Conservation (phyloP, 805 yeast species). For the Pichia pseudocactophila region DNA sequence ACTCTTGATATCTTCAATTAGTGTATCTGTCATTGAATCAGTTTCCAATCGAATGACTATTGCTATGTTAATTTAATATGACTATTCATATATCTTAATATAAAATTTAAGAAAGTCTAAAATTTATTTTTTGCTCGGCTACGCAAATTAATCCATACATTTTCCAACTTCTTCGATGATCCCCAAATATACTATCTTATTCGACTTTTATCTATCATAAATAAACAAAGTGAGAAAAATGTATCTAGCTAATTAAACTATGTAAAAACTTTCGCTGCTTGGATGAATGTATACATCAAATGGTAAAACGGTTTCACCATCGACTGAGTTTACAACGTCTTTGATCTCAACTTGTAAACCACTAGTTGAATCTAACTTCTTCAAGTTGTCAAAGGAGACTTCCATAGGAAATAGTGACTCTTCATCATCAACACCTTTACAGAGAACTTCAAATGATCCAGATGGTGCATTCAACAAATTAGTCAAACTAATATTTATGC, state of each 20-base stretch:
- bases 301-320: slow-evolving; percentile 41
- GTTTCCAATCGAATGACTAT: too few species aligned
- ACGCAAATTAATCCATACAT: too few species aligned
- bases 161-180: not conserved
- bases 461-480: slow-evolving; percentile 39
- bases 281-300: slow-evolving; percentile 56
- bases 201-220: too few species aligned
- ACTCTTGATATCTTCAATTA: not conserved
- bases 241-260: slow-evolving; percentile 27
- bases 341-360: slow-evolving; percentile 50
- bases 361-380: slow-evolving; percentile 16
- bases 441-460: slow-evolving; percentile 73
- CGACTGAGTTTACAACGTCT: slow-evolving; percentile 46
- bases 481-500: slow-evolving; percentile 57
- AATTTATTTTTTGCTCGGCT: too few species aligned
- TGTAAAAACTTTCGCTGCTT: slow-evolving; percentile 49
- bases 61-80: too few species aligned
- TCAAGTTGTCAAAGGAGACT: slow-evolving; percentile 46
- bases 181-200: not conserved
- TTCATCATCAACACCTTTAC: slow-evolving; percentile 61
- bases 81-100: too few species aligned
- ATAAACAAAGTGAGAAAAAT: too few species aligned
- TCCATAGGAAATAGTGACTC: slow-evolving; percentile 86
- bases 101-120: too few species aligned
- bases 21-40: not conserved